Evolutionary conservation across 169 alveolate species (phyloP).

Genomic region (Plasmodium cynomolgi): DNA sequence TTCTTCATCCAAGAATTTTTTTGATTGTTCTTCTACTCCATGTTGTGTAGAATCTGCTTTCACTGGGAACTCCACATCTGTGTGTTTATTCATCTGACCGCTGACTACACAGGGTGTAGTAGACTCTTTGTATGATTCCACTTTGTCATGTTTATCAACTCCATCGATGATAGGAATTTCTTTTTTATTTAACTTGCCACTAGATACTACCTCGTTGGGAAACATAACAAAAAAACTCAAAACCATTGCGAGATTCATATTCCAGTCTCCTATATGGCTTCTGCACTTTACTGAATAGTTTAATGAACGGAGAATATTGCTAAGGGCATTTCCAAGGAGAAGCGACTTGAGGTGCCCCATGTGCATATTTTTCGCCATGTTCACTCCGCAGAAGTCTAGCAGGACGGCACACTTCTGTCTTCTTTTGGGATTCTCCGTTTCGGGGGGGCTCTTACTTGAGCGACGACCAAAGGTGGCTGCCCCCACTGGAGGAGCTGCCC

Average conservation of each 20-base stretch:
- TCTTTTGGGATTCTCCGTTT: not conserved
- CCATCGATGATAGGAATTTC: not conserved
- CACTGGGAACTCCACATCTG: not conserved
- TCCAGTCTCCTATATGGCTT: slow-evolving; percentile 85
- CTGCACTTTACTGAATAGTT: slow-evolving; percentile 77
- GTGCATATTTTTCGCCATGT: slow-evolving; percentile 83
- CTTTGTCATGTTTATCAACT: not conserved
- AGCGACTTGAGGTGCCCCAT: slow-evolving; percentile 84
- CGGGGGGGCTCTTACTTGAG: too few relatives aligned
- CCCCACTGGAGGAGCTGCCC: too few relatives aligned
- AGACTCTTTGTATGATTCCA: not conserved
- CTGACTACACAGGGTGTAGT: not conserved
- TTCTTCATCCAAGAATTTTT: not conserved
- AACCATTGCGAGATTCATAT: slow-evolving; percentile 45
- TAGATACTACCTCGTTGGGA: not conserved
- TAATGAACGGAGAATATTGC: slow-evolving; percentile 76
- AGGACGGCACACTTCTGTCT: slow-evolving; percentile 32
- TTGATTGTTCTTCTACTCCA: not conserved
- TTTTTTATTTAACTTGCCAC: not conserved
- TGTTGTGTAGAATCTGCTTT: not conserved
- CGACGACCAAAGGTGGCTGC: too few relatives aligned
- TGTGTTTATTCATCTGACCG: not conserved
- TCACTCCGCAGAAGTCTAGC: slow-evolving; percentile 83
- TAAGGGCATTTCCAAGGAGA: slow-evolving; percentile 80
- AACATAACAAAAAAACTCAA: slow-evolving; percentile 41